Base-by-base conservation (phyloP, 371 early-diverging fungal species). In the Apophysomyces ossiformis region DNA sequence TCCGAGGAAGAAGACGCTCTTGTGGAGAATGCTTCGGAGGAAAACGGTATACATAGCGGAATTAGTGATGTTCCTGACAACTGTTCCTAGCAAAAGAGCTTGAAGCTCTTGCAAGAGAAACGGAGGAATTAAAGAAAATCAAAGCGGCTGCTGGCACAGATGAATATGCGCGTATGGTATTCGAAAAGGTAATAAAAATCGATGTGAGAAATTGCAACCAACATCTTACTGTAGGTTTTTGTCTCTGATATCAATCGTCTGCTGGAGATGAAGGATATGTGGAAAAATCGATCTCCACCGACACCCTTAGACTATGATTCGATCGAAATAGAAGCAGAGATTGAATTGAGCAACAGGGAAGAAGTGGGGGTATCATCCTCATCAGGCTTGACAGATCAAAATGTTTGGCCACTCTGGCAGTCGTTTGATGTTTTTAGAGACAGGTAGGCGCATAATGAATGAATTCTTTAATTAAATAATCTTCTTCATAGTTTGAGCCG, bases 191-290 rank as follows among this genome's bases (percentile, higher is more conserved):
- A 46, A 66, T 59, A 60, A 1, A 21, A 7, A 26, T 9, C 18
- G 5, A 5, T n/a, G 5, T 61, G 7, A 32, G 1, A 15, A 36
- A 8, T 36, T 32, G 13, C 43, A 11, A 6, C 57, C 15, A 18
- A 16, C 18, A 36, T 43, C 1, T 58, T 26, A 43, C 13, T 45
- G 5, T 57, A 87, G 84, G 83, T 90, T 4, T 96, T 92, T 72
- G 70, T 64, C n/a, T 67, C 73, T 12, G 98, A 98, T 69, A 89
- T 98, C 54, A 67, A 84, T 5, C 87, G 95, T 4, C 79, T 97
- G 12, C 60, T 91, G 39, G 74, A 75, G 0, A 91, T 95, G 93
- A 85, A 91, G 21, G 95, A 94, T n/a, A 89, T 97, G 90, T 98
- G 98, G 98, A 90, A 89, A 67, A 77, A 72, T 6, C 88, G 95